Evolutionary conservation across 768 basidiomycete species (phyloP).

Genomic region (Leccinum boreale): DNA sequence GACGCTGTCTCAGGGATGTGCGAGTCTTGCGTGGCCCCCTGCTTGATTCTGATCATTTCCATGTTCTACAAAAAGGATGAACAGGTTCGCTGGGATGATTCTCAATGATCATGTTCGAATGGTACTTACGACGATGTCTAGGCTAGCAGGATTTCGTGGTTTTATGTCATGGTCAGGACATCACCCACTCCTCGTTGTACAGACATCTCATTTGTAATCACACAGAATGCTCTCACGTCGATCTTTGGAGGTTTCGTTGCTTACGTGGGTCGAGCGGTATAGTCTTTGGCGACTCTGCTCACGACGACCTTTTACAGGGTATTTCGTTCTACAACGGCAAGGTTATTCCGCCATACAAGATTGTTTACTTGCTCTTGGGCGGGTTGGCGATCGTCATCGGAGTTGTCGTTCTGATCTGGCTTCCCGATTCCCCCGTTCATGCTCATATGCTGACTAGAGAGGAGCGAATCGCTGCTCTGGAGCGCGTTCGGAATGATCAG

Average conservation of each 20-base stretch:
- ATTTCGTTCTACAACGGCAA: constrained; percentile 52
- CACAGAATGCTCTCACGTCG: constrained; percentile 55
- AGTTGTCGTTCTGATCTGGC: constrained; percentile 51
- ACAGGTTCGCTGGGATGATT: constrained; percentile 37
- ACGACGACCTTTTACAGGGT: constrained; percentile 35
- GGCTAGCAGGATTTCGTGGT: constrained; percentile 59
- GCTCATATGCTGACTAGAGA: constrained; percentile 53
- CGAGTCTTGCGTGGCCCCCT: constrained; percentile 63
- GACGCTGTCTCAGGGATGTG: constrained; percentile 49
- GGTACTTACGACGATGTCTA: constrained; percentile 20
- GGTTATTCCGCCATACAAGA: constrained; percentile 53
- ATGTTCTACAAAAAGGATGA: constrained; percentile 72
- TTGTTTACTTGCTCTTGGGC: constrained; percentile 59
- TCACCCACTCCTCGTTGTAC: background rate
- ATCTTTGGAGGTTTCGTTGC: constrained; percentile 64
- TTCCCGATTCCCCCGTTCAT: constrained; percentile 65
- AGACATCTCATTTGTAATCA: background rate
- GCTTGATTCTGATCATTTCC: constrained; percentile 57
- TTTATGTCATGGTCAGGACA: constrained; percentile 57
- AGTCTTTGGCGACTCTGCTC: background rate
- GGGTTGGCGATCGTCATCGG: constrained; percentile 60
- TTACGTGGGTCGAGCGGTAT: constrained; percentile 39
- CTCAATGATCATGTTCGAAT: background rate
- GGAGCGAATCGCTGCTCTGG: constrained; percentile 60
- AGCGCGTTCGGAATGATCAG: constrained; percentile 65